Evolutionary conservation across 805 yeast genomes (phyloP).

Genomic region (Kodamaea kaohsiungensis): DNA sequence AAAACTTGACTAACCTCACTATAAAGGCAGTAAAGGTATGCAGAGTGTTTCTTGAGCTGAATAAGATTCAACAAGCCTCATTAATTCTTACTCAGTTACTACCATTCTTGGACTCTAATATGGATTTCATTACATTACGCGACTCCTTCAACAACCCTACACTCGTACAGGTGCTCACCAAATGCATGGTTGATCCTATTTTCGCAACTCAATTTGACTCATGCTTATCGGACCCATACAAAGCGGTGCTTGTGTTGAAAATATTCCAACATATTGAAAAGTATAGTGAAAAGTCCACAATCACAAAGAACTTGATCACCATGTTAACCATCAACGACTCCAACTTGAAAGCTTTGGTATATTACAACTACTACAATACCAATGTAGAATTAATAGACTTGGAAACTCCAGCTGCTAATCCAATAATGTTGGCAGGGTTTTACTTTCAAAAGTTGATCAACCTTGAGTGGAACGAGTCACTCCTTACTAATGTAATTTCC

Average conservation of each 20-base stretch:
- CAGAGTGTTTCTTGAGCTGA: background rate
- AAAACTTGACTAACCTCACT: background rate
- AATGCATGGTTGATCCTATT: conserved; percentile 4
- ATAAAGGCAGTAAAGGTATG: background rate
- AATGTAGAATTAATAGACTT: conserved; percentile 16
- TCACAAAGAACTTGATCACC: conserved; percentile 20
- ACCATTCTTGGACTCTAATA: background rate
- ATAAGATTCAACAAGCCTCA: background rate
- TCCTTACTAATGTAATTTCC: conserved; percentile 1
- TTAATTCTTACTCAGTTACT: background rate
- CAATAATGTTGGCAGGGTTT: conserved; percentile 18
- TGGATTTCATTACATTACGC: background rate
- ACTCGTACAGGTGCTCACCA: background rate
- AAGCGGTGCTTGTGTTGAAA: conserved; percentile 3
- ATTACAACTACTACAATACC: conserved; percentile 23
- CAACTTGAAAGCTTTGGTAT: conserved; percentile 12
- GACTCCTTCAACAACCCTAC: background rate
- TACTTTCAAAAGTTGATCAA: conserved; percentile 23
- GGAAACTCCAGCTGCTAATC: conserved; percentile 8
- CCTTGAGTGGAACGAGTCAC: conserved; percentile 21
- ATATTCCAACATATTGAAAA: conserved; percentile 17
- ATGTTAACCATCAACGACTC: conserved; percentile 14
- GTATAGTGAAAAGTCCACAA: conserved; percentile 15
- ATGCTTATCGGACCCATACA: conserved; percentile 4
- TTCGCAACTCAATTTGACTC: conserved; percentile 8